phyloP scores from a whole-genome alignment of 345 rosid genomes.

The Alliaria petiolata region DNA sequence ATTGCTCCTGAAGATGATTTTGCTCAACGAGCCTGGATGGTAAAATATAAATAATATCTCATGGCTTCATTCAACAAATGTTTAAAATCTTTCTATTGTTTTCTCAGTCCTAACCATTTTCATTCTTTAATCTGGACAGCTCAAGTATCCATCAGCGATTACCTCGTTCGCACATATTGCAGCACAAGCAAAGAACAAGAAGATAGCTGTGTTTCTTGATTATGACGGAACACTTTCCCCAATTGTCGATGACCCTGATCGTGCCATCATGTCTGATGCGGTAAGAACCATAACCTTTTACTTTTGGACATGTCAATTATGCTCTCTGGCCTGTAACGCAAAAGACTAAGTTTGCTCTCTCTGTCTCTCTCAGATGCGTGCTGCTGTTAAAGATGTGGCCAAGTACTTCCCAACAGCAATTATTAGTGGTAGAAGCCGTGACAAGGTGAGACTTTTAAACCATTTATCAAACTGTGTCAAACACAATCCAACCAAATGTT shows the following conservation, averaged over 20 bases:
- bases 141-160: constrained; percentile 85
- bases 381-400: constrained; percentile 74
- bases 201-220: constrained; percentile 79
- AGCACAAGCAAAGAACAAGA: constrained; percentile 64
- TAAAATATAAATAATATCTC: constrained; percentile 21
- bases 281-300: constrained; percentile 39
- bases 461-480: background rate
- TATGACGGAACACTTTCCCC: constrained; percentile 98
- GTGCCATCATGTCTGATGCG: constrained; percentile 71
- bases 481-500: background rate
- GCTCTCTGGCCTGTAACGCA: background rate
- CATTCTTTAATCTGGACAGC: constrained; percentile 38
- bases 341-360: background rate
- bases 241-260: constrained; percentile 93
- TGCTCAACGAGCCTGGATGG: constrained; percentile 75
- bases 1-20: constrained; percentile 60
- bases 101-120: background rate
- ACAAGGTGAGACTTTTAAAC: constrained; percentile 48
- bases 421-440: constrained; percentile 94
- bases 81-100: background rate
- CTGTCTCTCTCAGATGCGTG: constrained; percentile 65
- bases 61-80: background rate
- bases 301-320: background rate
- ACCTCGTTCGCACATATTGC: constrained; percentile 54
- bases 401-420: constrained; percentile 87